Evolutionary conservation across 2,329 filamentous ascomycete species (phyloP).

Genomic region (Ceratocystis papillata): DNA sequence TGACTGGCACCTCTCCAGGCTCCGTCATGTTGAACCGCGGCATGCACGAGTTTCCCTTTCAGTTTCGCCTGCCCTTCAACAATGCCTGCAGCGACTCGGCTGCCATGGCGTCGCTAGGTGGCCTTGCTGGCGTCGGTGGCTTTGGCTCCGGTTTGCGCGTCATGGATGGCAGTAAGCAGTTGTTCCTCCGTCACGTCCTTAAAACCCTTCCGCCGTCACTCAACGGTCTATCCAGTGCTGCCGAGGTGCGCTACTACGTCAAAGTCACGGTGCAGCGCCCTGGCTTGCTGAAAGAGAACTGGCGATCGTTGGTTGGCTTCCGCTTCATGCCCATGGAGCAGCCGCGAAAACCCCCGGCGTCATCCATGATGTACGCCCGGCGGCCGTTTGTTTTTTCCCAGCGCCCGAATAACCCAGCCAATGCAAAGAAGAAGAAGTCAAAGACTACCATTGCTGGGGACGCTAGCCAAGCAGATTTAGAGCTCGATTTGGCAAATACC

Average conservation of each 20-base stretch:
- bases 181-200: conserved; percentile 61
- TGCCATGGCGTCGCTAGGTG: conserved; percentile 44
- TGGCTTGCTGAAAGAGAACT: conserved; percentile 81
- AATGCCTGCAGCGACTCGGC: conserved; percentile 53
- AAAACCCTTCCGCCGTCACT: conserved; percentile 81
- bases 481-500: conserved; percentile 23
- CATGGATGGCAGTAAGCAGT: conserved; percentile 53
- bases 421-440: conserved; percentile 21
- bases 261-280: conserved; percentile 93
- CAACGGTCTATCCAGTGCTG: conserved; percentile 73
- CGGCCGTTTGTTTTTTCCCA: conserved; percentile 52
- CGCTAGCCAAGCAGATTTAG: conserved; percentile 8
- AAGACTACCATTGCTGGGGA: not conserved
- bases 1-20: conserved; percentile 35
- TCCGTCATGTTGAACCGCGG: conserved; percentile 55
- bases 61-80: conserved; percentile 68
- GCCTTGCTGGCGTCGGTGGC: conserved; percentile 45
- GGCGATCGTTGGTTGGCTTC: conserved; percentile 56
- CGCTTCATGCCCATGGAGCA: conserved; percentile 91
- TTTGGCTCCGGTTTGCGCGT: conserved; percentile 44
- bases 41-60: conserved; percentile 65
- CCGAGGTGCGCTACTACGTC: conserved; percentile 86
- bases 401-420: conserved; percentile 27
- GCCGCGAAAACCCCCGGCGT: conserved; percentile 54
- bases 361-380: conserved; percentile 74